Conservation (phyloP, 164 flowering plant species). For the Vitis rupestris region DNA sequence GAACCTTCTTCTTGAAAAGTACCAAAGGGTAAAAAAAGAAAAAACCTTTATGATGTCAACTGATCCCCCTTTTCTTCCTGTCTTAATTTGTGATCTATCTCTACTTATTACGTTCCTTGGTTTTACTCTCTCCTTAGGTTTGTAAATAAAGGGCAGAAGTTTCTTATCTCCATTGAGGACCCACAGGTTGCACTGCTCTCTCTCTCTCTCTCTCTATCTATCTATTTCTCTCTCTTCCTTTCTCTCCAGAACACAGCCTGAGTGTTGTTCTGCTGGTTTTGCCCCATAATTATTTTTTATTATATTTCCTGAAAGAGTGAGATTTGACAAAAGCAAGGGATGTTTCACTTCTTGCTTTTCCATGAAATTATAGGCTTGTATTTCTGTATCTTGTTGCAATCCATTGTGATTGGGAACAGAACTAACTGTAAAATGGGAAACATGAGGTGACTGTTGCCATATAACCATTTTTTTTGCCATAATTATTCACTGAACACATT, state of each 20-base stretch:
- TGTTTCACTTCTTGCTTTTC: no score
- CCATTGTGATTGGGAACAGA: not conserved
- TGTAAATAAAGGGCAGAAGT: slow-evolving; percentile 42
- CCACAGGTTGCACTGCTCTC: slow-evolving; percentile 66
- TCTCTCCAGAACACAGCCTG: no score
- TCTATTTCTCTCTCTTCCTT: no score
- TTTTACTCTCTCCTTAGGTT: slow-evolving; percentile 44
- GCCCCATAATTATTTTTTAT: no score
- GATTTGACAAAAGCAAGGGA: no score
- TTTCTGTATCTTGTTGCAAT: no score
- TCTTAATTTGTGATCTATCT: not conserved
- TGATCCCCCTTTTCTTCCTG: not conserved
- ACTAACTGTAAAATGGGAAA: slow-evolving; percentile 1
- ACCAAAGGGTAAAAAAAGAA: slow-evolving; percentile 59
- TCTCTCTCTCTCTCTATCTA: not conserved
- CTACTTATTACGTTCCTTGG: not conserved
- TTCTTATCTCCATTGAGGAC: slow-evolving; percentile 79
- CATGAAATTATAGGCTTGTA: no score
- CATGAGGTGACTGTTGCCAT: not conserved
- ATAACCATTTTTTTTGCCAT: not conserved
- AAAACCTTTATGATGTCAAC: not conserved
- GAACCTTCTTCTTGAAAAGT: slow-evolving; percentile 68
- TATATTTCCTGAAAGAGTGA: no score
- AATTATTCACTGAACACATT: not conserved
- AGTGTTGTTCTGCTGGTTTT: no score